Percentiles rank a stretch among this genome's conserved stretches.
These are phyloP conservation scores for Dioscorea zingiberensis DNA, from an alignment of 106 monocot species.

Conservation along the genomic window DNA sequence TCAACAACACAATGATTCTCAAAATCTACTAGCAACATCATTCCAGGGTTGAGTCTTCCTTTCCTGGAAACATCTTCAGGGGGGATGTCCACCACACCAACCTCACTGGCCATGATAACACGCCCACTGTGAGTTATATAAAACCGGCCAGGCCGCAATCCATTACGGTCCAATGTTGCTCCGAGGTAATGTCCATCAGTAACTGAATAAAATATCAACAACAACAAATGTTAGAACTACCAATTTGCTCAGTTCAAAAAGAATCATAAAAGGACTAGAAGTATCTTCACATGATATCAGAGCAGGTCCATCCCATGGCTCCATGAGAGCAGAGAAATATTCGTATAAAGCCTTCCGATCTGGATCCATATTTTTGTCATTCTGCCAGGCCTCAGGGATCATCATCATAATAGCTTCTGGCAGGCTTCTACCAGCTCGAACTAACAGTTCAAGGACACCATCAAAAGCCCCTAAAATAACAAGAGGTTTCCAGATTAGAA, in stretches of 20 bases:
- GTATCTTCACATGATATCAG: conserved; percentile 80
- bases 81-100: conserved; percentile 96
- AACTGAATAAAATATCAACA: conserved; percentile 42
- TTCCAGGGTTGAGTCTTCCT: conserved; percentile 97
- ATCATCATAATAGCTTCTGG: conserved; percentile 99
- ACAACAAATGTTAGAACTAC: neutral
- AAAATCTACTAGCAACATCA: conserved; percentile 99
- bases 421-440: conserved; percentile 88
- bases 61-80: conserved; percentile 82
- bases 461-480: conserved; percentile 81
- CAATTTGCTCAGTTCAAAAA: neutral
- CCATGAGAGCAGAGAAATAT: conserved; percentile 95
- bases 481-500: neutral
- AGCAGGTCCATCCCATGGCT: conserved; percentile 99
- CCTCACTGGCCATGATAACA: conserved; percentile 99
- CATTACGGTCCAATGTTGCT: conserved; percentile 97
- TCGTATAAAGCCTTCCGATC: conserved; percentile 92
- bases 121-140: conserved; percentile 85
- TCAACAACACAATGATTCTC: conserved; percentile 93
- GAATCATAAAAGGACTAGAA: neutral
- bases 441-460: conserved; percentile 90
- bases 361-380: conserved; percentile 93
- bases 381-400: conserved; percentile 99
- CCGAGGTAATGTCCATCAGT: conserved; percentile 99
- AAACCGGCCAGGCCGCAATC: conserved; percentile 89